A percentile compares a stretch with the other conserved stretches of the same genome.
phyloP scores from a whole-genome alignment of 2,329 filamentous ascomycete species.

The Lachnellula cervina region DNA sequence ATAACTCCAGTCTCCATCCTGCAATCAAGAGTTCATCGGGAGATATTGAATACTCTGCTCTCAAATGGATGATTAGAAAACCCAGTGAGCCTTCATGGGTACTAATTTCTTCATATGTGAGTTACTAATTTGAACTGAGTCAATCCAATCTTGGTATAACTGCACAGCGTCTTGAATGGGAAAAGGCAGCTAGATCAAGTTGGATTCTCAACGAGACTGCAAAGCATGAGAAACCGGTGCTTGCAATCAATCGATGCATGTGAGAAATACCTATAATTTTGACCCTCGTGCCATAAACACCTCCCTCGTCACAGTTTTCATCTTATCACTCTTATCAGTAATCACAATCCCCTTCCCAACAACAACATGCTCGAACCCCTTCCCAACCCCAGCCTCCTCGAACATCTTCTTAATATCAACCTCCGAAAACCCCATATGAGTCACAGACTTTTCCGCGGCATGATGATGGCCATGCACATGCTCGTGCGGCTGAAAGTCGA shows the following conservation, averaged over 20 bases:
- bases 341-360: slow-evolving; percentile 29
- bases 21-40: no score
- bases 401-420: slow-evolving; percentile 57
- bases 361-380: slow-evolving; percentile 48
- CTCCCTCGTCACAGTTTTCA: slow-evolving; percentile 13
- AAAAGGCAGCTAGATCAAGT: no score
- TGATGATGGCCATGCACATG: slow-evolving; percentile 16
- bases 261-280: background rate
- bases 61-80: no score
- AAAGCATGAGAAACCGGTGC: background rate
- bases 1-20: no score
- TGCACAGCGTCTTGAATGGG: no score
- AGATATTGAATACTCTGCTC: no score
- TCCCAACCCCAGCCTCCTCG: slow-evolving; percentile 53
- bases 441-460: slow-evolving; percentile 48
- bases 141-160: no score
- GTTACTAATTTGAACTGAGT: no score
- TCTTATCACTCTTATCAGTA: slow-evolving; percentile 4
- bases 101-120: no score
- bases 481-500: slow-evolving; percentile 59
- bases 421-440: slow-evolving; percentile 61
- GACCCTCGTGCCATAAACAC: slow-evolving; percentile 22
- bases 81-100: no score
- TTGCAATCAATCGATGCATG: background rate
- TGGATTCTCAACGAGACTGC: no score